Percentiles rank a stretch among this genome's conserved stretches.
Evolutionary conservation across 2,329 filamentous ascomycete genomes (phyloP).

Genomic region (Pyrenochaeta sp.): DNA sequence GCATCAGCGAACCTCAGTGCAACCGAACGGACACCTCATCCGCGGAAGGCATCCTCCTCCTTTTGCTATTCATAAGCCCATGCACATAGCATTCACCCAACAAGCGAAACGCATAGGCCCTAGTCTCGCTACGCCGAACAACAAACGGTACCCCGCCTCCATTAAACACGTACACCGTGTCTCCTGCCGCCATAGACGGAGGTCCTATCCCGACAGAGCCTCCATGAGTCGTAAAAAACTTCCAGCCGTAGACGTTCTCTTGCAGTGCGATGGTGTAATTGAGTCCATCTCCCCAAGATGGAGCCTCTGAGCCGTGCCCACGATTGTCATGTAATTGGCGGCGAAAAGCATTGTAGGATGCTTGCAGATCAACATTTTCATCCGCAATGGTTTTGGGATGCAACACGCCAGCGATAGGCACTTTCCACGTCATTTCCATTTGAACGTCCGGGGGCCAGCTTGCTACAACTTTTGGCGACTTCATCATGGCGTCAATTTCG

Average conservation of each 20-base stretch:
- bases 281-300: neutral
- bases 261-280: neutral
- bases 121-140: neutral
- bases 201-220: conserved; percentile 2
- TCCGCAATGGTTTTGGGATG: too few relatives aligned
- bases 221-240: neutral
- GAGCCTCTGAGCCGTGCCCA: neutral
- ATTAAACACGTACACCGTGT: neutral
- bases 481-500: neutral
- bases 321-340: neutral
- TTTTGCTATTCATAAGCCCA: conserved; percentile 5
- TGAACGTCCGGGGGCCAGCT: neutral
- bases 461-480: neutral
- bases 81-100: conserved; percentile 3
- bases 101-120: neutral
- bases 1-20: too few relatives aligned
- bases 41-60: neutral
- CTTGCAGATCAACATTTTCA: neutral
- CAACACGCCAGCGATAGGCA: neutral
- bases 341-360: neutral
- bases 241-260: neutral
- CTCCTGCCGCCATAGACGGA: neutral
- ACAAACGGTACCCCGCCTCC: conserved; percentile 3
- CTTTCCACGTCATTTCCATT: neutral
- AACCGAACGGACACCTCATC: too few relatives aligned